These are phyloP conservation scores for Helotiales sp. DNA, from an alignment of 2,329 filamentous ascomycete genomes.

Conservation along the genomic window DNA sequence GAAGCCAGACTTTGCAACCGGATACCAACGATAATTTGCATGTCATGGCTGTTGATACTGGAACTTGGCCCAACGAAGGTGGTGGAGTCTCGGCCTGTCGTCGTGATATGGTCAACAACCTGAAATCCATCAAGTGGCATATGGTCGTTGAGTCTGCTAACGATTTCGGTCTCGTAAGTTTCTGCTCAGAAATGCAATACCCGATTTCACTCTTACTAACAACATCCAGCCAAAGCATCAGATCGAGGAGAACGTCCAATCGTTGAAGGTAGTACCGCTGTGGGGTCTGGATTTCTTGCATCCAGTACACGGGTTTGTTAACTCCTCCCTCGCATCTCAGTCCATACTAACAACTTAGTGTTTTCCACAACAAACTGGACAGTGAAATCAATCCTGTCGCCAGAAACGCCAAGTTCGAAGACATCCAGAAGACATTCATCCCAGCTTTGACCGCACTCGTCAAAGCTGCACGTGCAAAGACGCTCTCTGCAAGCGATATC, in stretches of 20 bases:
- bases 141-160: conserved; percentile 58
- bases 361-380: conserved; percentile 49
- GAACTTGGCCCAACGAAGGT: conserved; percentile 42
- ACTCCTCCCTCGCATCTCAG: conserved; percentile 16
- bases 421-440: conserved; percentile 59
- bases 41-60: conserved; percentile 46
- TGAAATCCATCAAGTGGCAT: conserved; percentile 54
- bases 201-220: neutral
- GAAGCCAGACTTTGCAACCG: conserved; percentile 48
- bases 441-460: conserved; percentile 56
- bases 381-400: conserved; percentile 50
- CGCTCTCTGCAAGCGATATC: conserved; percentile 52
- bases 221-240: conserved; percentile 1
- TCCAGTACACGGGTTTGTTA: conserved; percentile 54
- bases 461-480: conserved; percentile 53
- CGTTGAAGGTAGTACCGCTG: conserved; percentile 53
- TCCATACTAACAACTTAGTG: neutral
- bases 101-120: conserved; percentile 55
- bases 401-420: conserved; percentile 33
- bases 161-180: conserved; percentile 53
- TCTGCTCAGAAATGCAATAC: neutral
- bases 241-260: conserved; percentile 49
- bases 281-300: conserved; percentile 57
- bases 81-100: conserved; percentile 57
- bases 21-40: conserved; percentile 48